A percentile compares a stretch with the other conserved stretches of the same genome.
phyloP scores from a whole-genome alignment of 2,329 filamentous ascomycete species.

The Trichoderma hamatum region DNA sequence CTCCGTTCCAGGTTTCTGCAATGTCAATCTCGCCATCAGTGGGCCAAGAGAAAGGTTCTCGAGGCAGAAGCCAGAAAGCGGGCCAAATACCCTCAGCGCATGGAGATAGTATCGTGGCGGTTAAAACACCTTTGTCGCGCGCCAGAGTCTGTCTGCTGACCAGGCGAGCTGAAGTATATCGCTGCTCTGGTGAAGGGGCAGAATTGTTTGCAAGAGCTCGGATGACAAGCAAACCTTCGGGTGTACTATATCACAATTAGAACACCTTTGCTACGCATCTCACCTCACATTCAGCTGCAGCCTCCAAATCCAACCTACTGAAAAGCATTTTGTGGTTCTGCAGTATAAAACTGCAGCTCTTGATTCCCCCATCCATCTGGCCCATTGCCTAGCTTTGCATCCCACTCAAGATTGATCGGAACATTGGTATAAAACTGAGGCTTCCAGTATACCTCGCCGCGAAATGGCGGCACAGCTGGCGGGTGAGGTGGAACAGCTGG shows the following conservation, averaged over 20 bases:
- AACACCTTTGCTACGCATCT: background rate
- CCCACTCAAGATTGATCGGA: slow-evolving; percentile 55
- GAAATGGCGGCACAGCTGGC: slow-evolving; percentile 17
- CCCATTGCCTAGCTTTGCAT: slow-evolving; percentile 57
- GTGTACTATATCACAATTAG: slow-evolving; percentile 40
- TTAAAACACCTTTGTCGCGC: slow-evolving; percentile 55
- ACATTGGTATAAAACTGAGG: slow-evolving; percentile 52
- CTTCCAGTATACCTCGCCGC: slow-evolving; percentile 52
- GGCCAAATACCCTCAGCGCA: slow-evolving; percentile 63
- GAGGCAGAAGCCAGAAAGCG: slow-evolving; percentile 63
- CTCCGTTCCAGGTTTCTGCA: slow-evolving; percentile 64
- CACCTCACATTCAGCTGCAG: background rate
- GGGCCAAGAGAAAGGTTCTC: slow-evolving; percentile 62
- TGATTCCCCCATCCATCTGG: slow-evolving; percentile 65
- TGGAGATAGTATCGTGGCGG: slow-evolving; percentile 54
- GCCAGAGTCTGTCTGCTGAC: slow-evolving; percentile 55
- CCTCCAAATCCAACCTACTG: slow-evolving; percentile 43
- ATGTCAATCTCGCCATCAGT: slow-evolving; percentile 64
- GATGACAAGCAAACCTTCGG: slow-evolving; percentile 55
- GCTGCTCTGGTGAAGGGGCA: slow-evolving; percentile 43
- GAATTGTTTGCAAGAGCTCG: slow-evolving; percentile 50
- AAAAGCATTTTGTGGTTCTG: slow-evolving; percentile 54
- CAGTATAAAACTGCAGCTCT: slow-evolving; percentile 61
- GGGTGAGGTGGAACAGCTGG: slow-evolving; percentile 26
- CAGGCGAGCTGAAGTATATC: slow-evolving; percentile 59